A percentile compares a stretch with the other conserved stretches of the same genome.
Conservation (phyloP, 2,329 filamentous ascomycete species). For the Alternaria sp. region DNA sequence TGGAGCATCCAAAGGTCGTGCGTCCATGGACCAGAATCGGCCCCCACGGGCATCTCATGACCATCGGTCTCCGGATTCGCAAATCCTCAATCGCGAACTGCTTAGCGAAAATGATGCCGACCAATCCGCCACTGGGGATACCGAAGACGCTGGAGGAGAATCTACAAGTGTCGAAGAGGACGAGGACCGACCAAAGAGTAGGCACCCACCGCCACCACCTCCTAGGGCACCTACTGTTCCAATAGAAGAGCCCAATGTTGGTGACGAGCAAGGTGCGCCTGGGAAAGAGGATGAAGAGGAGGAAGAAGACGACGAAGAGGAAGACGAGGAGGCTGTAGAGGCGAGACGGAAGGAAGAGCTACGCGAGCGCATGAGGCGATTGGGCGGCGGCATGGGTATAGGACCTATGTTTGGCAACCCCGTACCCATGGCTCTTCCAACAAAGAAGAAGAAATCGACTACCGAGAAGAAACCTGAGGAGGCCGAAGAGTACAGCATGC, state of each 20-base stretch:
- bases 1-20: constrained; percentile 45
- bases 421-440: constrained; percentile 66
- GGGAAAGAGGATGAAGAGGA: constrained; percentile 72
- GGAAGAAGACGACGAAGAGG: constrained; percentile 83
- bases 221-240: constrained; percentile 52
- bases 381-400: constrained; percentile 90
- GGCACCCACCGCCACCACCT: constrained; percentile 28
- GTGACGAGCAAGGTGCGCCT: constrained; percentile 59
- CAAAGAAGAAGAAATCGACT: constrained; percentile 60
- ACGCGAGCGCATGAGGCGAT: constrained; percentile 94
- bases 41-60: constrained; percentile 52
- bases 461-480: constrained; percentile 52
- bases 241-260: constrained; percentile 56
- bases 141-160: constrained; percentile 67
- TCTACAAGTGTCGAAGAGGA: constrained; percentile 78
- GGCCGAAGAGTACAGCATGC: constrained; percentile 39
- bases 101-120: constrained; percentile 72
- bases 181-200: constrained; percentile 63
- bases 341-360: constrained; percentile 84
- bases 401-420: constrained; percentile 85
- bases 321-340: constrained; percentile 88
- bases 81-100: constrained; percentile 60
- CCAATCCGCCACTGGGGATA: constrained; percentile 69
- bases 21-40: constrained; percentile 53
- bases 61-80: constrained; percentile 51